Evolutionary conservation across 164 flowering plant species (phyloP).

Genomic region (Liriodendron chinense): DNA sequence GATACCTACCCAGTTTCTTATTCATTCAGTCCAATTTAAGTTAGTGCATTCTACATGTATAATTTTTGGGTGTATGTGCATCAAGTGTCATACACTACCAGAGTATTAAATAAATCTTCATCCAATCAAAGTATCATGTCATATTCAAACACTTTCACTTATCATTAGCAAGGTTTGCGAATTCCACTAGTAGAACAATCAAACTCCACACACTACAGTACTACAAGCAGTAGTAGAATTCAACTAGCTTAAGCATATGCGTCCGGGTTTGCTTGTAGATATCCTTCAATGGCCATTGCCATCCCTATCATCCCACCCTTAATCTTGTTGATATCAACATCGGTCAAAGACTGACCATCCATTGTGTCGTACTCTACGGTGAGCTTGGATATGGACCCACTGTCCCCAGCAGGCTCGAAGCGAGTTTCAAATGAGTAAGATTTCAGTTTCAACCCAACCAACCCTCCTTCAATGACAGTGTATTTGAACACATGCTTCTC

Average conservation of each 20-base stretch:
- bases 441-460: not conserved
- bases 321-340: not conserved
- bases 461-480: conserved; percentile 24
- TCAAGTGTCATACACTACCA: no score
- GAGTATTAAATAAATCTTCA: no score
- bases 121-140: no score
- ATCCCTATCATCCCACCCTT: not conserved
- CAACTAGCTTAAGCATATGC: not conserved
- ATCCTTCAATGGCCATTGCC: not conserved
- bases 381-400: not conserved
- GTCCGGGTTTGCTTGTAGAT: conserved; percentile 6
- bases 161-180: no score
- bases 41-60: no score
- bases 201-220: no score
- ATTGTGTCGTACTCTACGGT: conserved; percentile 6
- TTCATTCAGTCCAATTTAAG: no score
- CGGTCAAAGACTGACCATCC: not conserved
- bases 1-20: no score
- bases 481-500: conserved; percentile 20
- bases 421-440: not conserved
- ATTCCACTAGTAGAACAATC: no score
- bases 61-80: no score
- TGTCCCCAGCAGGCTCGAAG: not conserved
- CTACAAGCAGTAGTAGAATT: no score
- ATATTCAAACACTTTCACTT: no score